Percentiles rank a stretch among this genome's conserved stretches.
Evolutionary conservation across 73 alveolate genomes (phyloP).

Genomic region (Diophrys appendiculata): DNA sequence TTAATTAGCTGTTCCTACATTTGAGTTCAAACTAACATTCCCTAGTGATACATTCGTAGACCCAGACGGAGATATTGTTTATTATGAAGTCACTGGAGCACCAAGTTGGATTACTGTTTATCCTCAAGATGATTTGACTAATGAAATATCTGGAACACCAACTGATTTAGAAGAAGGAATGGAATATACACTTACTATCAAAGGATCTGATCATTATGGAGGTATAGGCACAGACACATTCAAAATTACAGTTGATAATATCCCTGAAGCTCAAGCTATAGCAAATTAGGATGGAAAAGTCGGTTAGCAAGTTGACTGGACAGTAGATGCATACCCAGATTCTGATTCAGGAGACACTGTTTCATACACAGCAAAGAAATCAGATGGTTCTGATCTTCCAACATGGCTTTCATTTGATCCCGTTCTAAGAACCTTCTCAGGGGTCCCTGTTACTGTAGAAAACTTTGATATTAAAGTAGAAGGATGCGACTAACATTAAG

Average conservation of each 20-base stretch:
- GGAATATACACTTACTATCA: no score
- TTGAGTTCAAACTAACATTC: background rate
- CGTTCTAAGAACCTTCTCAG: background rate
- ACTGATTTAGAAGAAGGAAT: background rate
- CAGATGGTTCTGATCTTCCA: conserved; percentile 1
- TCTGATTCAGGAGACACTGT: conserved; percentile 5
- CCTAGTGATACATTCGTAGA: background rate
- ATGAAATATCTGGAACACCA: background rate
- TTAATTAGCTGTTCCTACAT: background rate
- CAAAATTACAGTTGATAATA: no score
- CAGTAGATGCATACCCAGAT: conserved; percentile 5
- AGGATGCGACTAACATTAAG: background rate
- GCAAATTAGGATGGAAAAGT: no score
- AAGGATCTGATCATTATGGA: no score
- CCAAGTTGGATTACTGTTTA: background rate
- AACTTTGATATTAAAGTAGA: background rate
- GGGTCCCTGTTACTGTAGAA: background rate
- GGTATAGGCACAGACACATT: no score
- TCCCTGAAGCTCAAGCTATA: no score
- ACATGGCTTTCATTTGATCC: background rate
- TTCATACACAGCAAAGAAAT: background rate
- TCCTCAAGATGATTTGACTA: background rate
- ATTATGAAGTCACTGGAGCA: background rate
- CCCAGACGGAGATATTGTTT: background rate
- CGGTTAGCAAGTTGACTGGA: no score